These are phyloP conservation scores for Zhuliangozyma blackwelliae DNA, from an alignment of 1,139 yeast species.

Conservation along the genomic window DNA sequence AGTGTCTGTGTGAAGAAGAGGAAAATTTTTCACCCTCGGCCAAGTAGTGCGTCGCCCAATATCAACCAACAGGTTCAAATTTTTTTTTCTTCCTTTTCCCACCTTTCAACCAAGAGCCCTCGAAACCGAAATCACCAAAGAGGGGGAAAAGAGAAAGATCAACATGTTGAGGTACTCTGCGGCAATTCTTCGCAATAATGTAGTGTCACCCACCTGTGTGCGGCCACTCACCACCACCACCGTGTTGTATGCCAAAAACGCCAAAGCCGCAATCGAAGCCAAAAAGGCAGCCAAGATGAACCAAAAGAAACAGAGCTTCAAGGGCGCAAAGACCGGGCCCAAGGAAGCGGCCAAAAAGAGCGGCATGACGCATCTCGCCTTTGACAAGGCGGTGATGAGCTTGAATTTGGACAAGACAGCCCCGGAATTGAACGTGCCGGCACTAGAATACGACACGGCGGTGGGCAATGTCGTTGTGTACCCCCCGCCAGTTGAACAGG, in stretches of 20 bases:
- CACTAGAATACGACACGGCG: not conserved
- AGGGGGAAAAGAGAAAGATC: too few relatives aligned
- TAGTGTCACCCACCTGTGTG: not conserved
- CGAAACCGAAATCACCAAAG: too few relatives aligned
- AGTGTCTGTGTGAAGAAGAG: too few relatives aligned
- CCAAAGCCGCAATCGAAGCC: constrained; percentile 18
- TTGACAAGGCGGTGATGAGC: constrained; percentile 36
- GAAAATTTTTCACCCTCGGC: too few relatives aligned
- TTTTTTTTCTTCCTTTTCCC: too few relatives aligned
- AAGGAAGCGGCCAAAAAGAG: constrained; percentile 14
- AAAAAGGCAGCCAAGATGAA: constrained; percentile 20
- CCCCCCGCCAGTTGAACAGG: constrained; percentile 15
- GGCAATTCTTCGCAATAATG: not conserved
- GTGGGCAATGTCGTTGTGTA: constrained; percentile 22
- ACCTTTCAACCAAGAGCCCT: too few relatives aligned
- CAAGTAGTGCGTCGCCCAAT: too few relatives aligned
- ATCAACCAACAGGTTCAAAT: too few relatives aligned
- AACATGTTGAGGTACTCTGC: constrained; percentile 2
- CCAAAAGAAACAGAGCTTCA: too few relatives aligned
- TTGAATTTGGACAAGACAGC: constrained; percentile 35
- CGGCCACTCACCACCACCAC: constrained; percentile 7
- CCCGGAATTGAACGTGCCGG: constrained; percentile 12
- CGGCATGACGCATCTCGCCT: constrained; percentile 42
- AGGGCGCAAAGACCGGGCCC: not conserved
- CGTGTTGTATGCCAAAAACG: constrained; percentile 17